Evolutionary conservation across 208 protist genomes (phyloP), one percentile per base, ranked within the genome.

Genomic region (Crithidia acanthocephali): DNA sequence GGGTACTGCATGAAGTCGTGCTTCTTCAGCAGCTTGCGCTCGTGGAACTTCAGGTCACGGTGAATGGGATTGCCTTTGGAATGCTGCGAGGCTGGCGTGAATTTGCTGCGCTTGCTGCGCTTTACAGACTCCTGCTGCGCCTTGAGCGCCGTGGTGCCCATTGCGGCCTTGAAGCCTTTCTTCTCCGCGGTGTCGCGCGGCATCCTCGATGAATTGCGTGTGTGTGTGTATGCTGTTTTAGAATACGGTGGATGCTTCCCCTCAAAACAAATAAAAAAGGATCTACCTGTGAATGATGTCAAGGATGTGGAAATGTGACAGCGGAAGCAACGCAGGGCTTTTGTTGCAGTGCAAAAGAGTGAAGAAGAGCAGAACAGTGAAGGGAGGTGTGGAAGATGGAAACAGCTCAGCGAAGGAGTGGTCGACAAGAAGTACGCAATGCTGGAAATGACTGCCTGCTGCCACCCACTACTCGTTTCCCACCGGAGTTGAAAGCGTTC

Each of bases 1-100:
- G 81, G 84, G 71, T 96, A 97, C 74, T 96, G 88, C 89, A 96
- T 93, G 40, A 97, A 97, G 81, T 97, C 91, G 52, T 95, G 89
- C 71, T 95, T 95, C 70, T 93, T 91, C 28, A 97, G 86, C 25
- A 97, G 80, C 67, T 95, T 96, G 33, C 92, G 82, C 79, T 97
- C 91, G 77, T 96, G 91, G 57, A 86, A 95, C 76, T 92, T 93
- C n/a, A 97, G 83, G 30, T 78, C 73, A 32, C 93, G 85, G 59
- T 96, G 90, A 51, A 97, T 87, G 0, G 88, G 87, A 68, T 95
- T 95, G 25, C 89, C 90, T 44, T 88, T 84, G 57, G 85, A 92
- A 61, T 92, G 84, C 45, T 87, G 71, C 22, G 91, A 96, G 18
- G 62, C 45, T 1, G 86, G 85, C 13, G 88, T 92, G 74, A 87